Evolutionary conservation across 805 yeast genomes (phyloP).

Genomic region (Lipomyces oligophaga): DNA sequence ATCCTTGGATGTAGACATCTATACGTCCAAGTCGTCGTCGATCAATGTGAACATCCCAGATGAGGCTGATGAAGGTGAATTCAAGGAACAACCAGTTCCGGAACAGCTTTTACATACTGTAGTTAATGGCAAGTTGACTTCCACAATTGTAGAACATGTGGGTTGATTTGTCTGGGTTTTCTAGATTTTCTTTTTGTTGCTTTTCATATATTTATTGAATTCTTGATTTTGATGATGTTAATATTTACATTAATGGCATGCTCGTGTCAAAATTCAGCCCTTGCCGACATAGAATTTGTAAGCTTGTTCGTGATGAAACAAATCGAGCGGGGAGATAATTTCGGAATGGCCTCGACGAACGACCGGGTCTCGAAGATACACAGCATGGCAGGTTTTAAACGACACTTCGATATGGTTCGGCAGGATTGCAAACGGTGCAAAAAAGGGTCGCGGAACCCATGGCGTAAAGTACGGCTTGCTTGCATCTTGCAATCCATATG

Average conservation of each 20-base stretch:
- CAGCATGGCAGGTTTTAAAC: slow-evolving; percentile 89
- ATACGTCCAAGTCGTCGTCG: slow-evolving; percentile 79
- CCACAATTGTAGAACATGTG: slow-evolving; percentile 76
- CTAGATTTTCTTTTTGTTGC: not conserved
- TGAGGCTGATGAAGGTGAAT: slow-evolving; percentile 64
- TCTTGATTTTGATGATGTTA: not conserved
- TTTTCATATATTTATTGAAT: not conserved
- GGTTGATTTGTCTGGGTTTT: slow-evolving; percentile 44
- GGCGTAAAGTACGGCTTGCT: slow-evolving; percentile 88
- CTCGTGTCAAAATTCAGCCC: slow-evolving; percentile 1
- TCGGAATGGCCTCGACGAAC: slow-evolving; percentile 97
- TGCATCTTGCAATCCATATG: slow-evolving; percentile 77
- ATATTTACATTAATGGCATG: not conserved
- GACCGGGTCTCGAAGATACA: slow-evolving; percentile 94
- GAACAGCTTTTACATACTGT: slow-evolving; percentile 84
- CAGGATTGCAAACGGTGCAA: slow-evolving; percentile 86
- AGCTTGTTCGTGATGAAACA: slow-evolving; percentile 83
- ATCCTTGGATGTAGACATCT: slow-evolving; percentile 70
- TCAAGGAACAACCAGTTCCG: slow-evolving; percentile 77
- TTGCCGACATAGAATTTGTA: slow-evolving; percentile 88
- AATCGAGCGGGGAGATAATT: slow-evolving; percentile 84
- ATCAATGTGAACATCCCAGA: slow-evolving; percentile 80
- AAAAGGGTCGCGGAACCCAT: slow-evolving; percentile 90
- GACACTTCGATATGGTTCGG: slow-evolving; percentile 92
- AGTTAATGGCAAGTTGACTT: slow-evolving; percentile 54